Evolutionary conservation across 306 rosid genomes (phyloP), one percentile per base, ranked within the genome.

Genomic region (Prunus campanulata): DNA sequence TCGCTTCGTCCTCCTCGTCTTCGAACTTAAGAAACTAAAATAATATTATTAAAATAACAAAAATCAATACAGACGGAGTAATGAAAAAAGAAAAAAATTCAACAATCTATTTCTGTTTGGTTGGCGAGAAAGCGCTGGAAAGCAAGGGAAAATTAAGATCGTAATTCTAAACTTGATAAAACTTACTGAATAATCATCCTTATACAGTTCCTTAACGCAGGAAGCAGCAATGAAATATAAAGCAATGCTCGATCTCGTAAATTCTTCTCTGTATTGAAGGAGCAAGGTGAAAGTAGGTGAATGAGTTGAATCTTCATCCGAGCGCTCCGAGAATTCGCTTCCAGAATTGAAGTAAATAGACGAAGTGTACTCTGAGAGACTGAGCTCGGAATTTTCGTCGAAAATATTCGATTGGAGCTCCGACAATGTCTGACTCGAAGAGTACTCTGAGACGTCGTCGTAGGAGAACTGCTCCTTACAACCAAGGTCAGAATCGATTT

Each of bases 271-370:
- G 87, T 80, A 95, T 70, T 86, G 91, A 67, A 84, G 42, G 68
- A 92, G 87, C 77, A 86, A 42, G 14, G 84, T 60, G 71, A 81
- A 87, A 62, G 90, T 89, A n/a, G 77, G 93, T 5, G 99, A 92
- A 74, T 86, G 84, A 72, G 87, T 80, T 85, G 84, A 83, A 46
- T 77, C 96, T n/a, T 78, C 88, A 49, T 62, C 85, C 24, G 97
- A 88, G 46, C 87, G 84, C 68, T 89, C 86, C 2, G 97, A 90
- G 86, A 95, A 95, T 51, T 95, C 91, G 74, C 97, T 92, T 74
- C 96, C 93, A 13, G 99, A 89, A 81, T 95, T 96, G 15, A 74
- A 19, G 76, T 84, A 89, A 51, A 82, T 75, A 3, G 98, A 87
- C 22, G 90, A 87, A 69, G 86, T 65, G 78, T 66, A 90, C 78